Evolutionary conservation across 371 early-diverging fungal species (phyloP).

Genomic region (Syncephalastrum sp.): DNA sequence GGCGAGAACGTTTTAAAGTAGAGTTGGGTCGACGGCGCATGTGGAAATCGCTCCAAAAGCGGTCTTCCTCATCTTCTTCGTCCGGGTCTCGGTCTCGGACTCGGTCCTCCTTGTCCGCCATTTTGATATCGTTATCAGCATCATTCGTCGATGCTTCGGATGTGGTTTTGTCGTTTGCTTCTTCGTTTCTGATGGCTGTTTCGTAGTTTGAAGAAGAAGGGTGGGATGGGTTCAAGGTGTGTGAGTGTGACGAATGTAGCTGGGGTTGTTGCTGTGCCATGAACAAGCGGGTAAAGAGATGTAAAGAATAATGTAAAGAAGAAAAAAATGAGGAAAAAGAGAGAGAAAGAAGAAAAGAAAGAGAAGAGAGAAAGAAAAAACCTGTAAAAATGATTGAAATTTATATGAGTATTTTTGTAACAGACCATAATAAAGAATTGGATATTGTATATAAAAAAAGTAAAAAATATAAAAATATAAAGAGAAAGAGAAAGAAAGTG

Average conservation of each 20-base stretch:
- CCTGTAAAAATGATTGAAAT: too few relatives aligned
- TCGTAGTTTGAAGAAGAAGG: background rate
- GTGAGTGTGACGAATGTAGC: background rate
- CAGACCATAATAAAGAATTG: too few relatives aligned
- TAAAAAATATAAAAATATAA: too few relatives aligned
- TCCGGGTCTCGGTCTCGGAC: constrained; percentile 4
- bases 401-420: too few relatives aligned
- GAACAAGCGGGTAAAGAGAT: background rate
- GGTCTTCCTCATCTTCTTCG: constrained; percentile 20
- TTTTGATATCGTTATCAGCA: constrained; percentile 8
- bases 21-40: constrained; percentile 15
- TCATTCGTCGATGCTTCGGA: constrained; percentile 17
- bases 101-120: constrained; percentile 5
- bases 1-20: constrained; percentile 3
- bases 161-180: background rate
- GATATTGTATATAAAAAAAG: too few relatives aligned
- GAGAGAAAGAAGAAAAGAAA: constrained; percentile 3
- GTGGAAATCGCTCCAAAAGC: constrained; percentile 10
- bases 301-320: background rate
- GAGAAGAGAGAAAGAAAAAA: constrained; percentile 7
- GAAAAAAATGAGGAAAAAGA: background rate
- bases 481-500: too few relatives aligned
- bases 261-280: constrained; percentile 5
- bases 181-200: background rate
- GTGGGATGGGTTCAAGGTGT: background rate